phyloP scores from a whole-genome alignment of 495 filamentous ascomycete genomes.

The Lasiosphaeris hirsuta region DNA sequence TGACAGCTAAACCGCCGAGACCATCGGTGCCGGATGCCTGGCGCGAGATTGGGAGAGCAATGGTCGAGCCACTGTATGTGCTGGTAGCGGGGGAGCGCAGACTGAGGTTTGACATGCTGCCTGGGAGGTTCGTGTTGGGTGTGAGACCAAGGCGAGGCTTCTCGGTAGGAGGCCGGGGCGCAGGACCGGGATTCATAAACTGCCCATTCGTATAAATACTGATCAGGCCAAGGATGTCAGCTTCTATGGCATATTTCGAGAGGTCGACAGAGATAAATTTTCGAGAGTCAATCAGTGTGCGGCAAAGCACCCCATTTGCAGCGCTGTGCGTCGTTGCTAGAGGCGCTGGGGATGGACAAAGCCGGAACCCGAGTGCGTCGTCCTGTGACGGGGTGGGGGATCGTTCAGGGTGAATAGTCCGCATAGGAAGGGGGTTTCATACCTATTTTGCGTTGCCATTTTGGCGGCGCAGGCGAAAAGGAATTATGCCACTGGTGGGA shows the following conservation, averaged over 20 bases:
- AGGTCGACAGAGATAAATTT: neutral
- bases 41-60: conserved; percentile 62
- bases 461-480: conserved; percentile 11
- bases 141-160: conserved; percentile 76
- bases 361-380: no score
- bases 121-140: conserved; percentile 66
- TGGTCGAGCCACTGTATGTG: conserved; percentile 61
- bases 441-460: conserved; percentile 30
- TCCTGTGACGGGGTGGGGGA: neutral
- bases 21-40: conserved; percentile 60
- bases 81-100: conserved; percentile 59
- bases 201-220: conserved; percentile 64
- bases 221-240: conserved; percentile 21
- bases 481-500: neutral
- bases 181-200: conserved; percentile 97
- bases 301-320: neutral
- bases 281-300: neutral
- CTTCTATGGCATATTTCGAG: conserved; percentile 1
- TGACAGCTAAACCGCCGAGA: conserved; percentile 61
- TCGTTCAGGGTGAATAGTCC: neutral
- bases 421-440: conserved; percentile 1
- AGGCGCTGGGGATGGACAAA: no score
- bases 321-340: no score
- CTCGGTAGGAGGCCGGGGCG: conserved; percentile 83
- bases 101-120: conserved; percentile 72